phyloP scores from a whole-genome alignment of 805 yeast species.

The Myxozyma nipponensis region DNA sequence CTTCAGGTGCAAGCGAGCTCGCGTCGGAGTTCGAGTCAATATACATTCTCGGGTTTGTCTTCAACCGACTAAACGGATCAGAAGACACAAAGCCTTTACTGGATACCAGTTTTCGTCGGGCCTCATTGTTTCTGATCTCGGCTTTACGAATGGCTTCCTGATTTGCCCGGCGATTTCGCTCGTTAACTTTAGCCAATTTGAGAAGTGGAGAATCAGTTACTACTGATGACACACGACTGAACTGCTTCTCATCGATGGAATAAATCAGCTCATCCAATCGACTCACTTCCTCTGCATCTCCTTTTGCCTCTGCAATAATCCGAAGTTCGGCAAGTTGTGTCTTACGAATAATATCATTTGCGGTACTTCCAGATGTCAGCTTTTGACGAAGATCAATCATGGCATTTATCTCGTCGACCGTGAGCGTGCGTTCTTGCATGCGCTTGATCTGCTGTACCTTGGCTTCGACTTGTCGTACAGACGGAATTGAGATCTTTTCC shows the following conservation, averaged over 20 bases:
- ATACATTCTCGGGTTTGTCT: slow-evolving; percentile 81
- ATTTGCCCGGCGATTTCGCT: slow-evolving; percentile 80
- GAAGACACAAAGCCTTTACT: slow-evolving; percentile 36
- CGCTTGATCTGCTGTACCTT: slow-evolving; percentile 60
- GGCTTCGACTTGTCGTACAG: slow-evolving; percentile 57
- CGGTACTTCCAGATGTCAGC: slow-evolving; percentile 57
- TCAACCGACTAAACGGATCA: slow-evolving; percentile 85
- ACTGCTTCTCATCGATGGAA: slow-evolving; percentile 29
- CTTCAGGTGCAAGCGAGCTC: slow-evolving; percentile 44
- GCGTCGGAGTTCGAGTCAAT: slow-evolving; percentile 51
- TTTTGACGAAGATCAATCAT: slow-evolving; percentile 71
- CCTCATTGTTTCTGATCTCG: slow-evolving; percentile 60
- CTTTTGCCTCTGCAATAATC: slow-evolving; percentile 60
- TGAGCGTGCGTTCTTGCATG: slow-evolving; percentile 63
- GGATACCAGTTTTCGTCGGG: slow-evolving; percentile 38
- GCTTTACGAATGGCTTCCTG: slow-evolving; percentile 74
- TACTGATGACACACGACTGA: slow-evolving; percentile 1
- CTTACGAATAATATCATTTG: slow-evolving; percentile 72
- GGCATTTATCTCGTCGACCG: slow-evolving; percentile 67
- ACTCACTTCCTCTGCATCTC: slow-evolving; percentile 35
- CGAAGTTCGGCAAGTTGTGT: slow-evolving; percentile 68
- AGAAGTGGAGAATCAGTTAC: slow-evolving; percentile 28
- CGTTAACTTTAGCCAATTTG: slow-evolving; percentile 68
- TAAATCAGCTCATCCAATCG: slow-evolving; percentile 37
- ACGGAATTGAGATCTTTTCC: slow-evolving; percentile 56